phyloP scores from a whole-genome alignment of 345 rosid species.

The Syzygium grande region DNA sequence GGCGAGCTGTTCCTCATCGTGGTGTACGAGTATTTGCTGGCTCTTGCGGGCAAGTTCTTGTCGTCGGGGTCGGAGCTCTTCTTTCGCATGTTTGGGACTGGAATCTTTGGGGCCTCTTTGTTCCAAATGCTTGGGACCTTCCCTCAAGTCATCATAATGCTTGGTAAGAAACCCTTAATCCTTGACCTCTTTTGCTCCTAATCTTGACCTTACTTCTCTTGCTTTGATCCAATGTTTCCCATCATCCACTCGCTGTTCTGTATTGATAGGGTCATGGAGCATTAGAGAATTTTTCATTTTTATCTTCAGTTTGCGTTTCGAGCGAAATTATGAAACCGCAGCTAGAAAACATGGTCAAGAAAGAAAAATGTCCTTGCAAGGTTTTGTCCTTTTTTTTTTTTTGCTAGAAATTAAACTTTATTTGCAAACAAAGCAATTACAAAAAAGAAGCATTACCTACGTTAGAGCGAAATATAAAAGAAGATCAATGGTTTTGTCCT shows the following conservation, averaged over 20 bases:
- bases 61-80: conserved; percentile 35
- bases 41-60: conserved; percentile 11
- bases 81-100: conserved; percentile 45
- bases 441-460: too few relatives aligned
- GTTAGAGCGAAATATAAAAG: too few relatives aligned
- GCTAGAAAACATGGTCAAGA: neutral
- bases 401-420: too few relatives aligned
- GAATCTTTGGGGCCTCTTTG: conserved; percentile 34
- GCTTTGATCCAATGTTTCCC: neutral
- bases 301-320: neutral
- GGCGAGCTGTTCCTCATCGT: conserved; percentile 37
- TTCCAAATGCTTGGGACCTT: conserved; percentile 29
- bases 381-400: too few relatives aligned
- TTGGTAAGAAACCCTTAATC: conserved; percentile 12
- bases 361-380: neutral
- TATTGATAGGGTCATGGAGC: neutral
- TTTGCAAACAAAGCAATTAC: too few relatives aligned
- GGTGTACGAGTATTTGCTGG: conserved; percentile 34
- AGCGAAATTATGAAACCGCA: neutral
- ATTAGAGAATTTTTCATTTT: neutral
- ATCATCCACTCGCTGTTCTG: neutral
- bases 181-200: neutral
- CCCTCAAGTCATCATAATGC: conserved; percentile 30
- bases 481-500: neutral
- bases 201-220: neutral